Conservation (phyloP, 345 rosid species). For the Cochlearia excelsa region DNA sequence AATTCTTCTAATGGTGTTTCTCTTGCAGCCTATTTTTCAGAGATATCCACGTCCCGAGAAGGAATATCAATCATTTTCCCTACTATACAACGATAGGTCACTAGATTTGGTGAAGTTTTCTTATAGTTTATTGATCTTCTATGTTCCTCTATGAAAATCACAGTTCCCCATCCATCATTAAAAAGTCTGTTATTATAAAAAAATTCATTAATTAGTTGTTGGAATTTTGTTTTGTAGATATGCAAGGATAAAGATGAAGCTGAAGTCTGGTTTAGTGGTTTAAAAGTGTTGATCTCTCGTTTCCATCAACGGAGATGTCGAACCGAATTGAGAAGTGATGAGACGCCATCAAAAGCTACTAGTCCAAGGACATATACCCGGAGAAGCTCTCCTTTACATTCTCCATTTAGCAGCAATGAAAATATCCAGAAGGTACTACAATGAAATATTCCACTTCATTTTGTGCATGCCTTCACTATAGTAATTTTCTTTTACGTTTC, state of each 20-base stretch:
- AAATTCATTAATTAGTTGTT: conserved; percentile 12
- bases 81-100: conserved; percentile 86
- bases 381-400: conserved; percentile 84
- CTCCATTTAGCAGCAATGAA: conserved; percentile 74
- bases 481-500: conserved; percentile 22
- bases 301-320: conserved; percentile 41
- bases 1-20: conserved; percentile 18
- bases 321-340: conserved; percentile 46
- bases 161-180: not conserved
- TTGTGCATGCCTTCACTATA: conserved; percentile 16
- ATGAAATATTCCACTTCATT: conserved; percentile 19
- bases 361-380: conserved; percentile 90
- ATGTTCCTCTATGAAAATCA: conserved; percentile 15
- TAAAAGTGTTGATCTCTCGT: conserved; percentile 49
- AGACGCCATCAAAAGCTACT: conserved; percentile 57
- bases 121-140: conserved; percentile 5
- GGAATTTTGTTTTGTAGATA: conserved; percentile 35
- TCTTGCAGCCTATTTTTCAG: conserved; percentile 89
- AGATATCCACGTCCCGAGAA: conserved; percentile 98
- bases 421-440: conserved; percentile 76
- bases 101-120: conserved; percentile 73
- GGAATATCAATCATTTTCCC: conserved; percentile 98
- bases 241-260: conserved; percentile 80
- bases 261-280: conserved; percentile 65
- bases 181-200: not conserved